Percentiles rank a stretch among this genome's conserved stretches.
Evolutionary conservation across 2,329 filamentous ascomycete genomes (phyloP).

Genomic region (Scedosporium dehoogii): DNA sequence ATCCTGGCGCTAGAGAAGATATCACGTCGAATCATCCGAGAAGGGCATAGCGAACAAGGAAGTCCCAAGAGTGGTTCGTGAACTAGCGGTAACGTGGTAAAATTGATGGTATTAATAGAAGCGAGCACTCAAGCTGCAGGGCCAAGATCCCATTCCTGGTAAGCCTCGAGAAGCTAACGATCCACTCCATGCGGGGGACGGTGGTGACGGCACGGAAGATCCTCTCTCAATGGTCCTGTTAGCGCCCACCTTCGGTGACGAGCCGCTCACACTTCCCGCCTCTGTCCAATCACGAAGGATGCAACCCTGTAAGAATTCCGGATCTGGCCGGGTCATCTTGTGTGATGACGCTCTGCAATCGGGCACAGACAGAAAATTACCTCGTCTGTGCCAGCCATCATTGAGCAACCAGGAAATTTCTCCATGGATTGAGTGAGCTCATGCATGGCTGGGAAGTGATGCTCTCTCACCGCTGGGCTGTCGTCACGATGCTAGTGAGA

Average conservation of each 20-base stretch:
- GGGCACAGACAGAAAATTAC: neutral
- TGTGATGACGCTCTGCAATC: neutral
- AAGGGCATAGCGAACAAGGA: neutral
- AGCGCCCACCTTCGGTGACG: neutral
- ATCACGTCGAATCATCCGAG: neutral
- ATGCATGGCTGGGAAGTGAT: too few species aligned
- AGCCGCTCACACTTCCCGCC: neutral
- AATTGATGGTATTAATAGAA: conserved; percentile 1
- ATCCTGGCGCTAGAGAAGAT: neutral
- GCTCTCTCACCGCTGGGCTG: too few species aligned
- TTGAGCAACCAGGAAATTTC: neutral
- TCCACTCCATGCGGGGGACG: neutral
- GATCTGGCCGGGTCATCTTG: neutral
- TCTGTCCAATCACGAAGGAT: neutral
- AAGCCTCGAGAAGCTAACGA: neutral
- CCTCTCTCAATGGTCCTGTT: neutral
- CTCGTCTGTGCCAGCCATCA: neutral
- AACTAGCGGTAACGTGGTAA: neutral
- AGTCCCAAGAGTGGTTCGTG: neutral
- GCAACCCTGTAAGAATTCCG: neutral
- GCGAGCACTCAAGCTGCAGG: neutral
- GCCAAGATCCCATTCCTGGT: neutral
- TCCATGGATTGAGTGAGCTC: too few species aligned
- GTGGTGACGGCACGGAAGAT: neutral
- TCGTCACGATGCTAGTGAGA: neutral